Evolutionary conservation across 1,284 basidiomycete genomes (phyloP).

Genomic region (Inonotus hispidus): DNA sequence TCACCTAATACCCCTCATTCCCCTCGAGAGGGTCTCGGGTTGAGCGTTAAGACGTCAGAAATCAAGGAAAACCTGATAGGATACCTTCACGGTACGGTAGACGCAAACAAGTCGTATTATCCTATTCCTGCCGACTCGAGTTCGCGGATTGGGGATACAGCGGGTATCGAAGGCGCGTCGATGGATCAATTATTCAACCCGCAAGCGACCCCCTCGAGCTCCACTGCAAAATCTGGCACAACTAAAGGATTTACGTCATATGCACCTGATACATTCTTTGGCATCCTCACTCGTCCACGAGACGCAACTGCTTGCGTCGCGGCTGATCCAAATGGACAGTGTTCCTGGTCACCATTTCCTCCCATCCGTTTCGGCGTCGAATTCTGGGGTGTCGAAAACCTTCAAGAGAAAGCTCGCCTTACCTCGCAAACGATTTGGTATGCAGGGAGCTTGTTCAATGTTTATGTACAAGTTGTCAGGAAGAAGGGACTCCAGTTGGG

Average conservation of each 20-base stretch:
- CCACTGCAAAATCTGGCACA: not conserved
- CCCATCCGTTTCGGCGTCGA: slow-evolving; percentile 84
- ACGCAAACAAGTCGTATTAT: slow-evolving; percentile 37
- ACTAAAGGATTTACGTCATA: slow-evolving; percentile 16
- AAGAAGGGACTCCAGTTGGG: slow-evolving; percentile 69
- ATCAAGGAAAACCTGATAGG: slow-evolving; percentile 28
- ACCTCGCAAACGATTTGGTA: slow-evolving; percentile 77
- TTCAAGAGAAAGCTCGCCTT: slow-evolving; percentile 75
- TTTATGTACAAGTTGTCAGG: slow-evolving; percentile 82
- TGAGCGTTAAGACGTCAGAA: slow-evolving; percentile 46
- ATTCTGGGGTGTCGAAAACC: slow-evolving; percentile 81
- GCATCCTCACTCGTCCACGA: slow-evolving; percentile 37
- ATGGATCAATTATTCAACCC: slow-evolving; percentile 47
- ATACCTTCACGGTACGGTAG: not conserved
- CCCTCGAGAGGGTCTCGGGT: slow-evolving; percentile 49
- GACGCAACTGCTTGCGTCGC: slow-evolving; percentile 32
- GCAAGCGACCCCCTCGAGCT: not conserved
- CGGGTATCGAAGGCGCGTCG: slow-evolving; percentile 45
- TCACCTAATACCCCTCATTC: slow-evolving; percentile 37
- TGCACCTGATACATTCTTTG: slow-evolving; percentile 49
- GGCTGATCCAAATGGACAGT: slow-evolving; percentile 37
- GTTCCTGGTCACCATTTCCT: slow-evolving; percentile 57
- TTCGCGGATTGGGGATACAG: slow-evolving; percentile 71
- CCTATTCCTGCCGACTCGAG: slow-evolving; percentile 76
- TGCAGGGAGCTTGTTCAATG: slow-evolving; percentile 75